These are phyloP conservation scores for Wallacemonas collosoma DNA, from an alignment of 208 protist genomes.

Conservation along the genomic window DNA sequence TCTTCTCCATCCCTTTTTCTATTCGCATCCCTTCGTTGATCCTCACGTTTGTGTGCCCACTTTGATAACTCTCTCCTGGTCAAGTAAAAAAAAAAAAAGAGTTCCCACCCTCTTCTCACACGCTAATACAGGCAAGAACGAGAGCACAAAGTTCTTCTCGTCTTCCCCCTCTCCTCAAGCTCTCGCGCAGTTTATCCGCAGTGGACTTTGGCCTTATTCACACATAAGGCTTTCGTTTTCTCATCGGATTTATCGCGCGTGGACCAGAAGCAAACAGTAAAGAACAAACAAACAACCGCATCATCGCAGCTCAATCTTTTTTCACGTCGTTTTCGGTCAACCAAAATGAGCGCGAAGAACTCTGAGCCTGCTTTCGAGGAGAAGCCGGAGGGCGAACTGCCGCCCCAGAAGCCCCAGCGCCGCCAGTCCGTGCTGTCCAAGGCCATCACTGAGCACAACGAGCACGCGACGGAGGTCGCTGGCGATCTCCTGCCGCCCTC, in stretches of 20 bases:
- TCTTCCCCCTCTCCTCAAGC: not conserved
- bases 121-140: not conserved
- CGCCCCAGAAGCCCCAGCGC: slow-evolving; percentile 56
- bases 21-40: no score
- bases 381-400: slow-evolving; percentile 40
- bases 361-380: slow-evolving; percentile 32
- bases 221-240: not conserved
- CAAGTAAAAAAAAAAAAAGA: no score
- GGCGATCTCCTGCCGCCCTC: slow-evolving; percentile 48
- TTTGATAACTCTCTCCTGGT: no score
- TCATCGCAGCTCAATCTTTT: no score
- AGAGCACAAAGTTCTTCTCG: not conserved
- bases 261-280: slow-evolving; percentile 25
- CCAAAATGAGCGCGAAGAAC: slow-evolving; percentile 18
- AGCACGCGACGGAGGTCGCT: slow-evolving; percentile 26
- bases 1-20: no score
- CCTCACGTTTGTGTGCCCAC: no score
- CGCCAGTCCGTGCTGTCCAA: slow-evolving; percentile 78
- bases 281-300: not conserved
- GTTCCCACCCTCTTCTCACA: not conserved
- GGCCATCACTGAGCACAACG: slow-evolving; percentile 70
- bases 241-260: not conserved
- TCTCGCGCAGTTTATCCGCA: not conserved
- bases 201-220: slow-evolving; percentile 3
- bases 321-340: no score